Base-by-base conservation (phyloP, 1,139 yeast species). In the Diutina neorugosa region DNA sequence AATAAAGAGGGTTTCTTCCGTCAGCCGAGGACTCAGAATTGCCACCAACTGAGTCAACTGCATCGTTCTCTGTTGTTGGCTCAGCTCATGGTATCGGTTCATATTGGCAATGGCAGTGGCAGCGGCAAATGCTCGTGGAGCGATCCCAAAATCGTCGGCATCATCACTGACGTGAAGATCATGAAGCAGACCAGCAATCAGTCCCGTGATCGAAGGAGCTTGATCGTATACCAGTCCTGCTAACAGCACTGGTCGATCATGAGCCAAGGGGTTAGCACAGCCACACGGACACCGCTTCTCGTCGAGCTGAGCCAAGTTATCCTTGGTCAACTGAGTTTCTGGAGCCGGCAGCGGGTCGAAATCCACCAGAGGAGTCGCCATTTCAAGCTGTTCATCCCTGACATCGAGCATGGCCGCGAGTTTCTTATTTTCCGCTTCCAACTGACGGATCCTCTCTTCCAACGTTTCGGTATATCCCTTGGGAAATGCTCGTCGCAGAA, bases 41-140 rank as follows among this genome's bases (percentile, higher is more conserved):
- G 93, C 87, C 12, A 85, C 89, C 51, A 85, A 69, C 5, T 80
- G 76, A 0, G 91, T 84, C 55, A 85, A 69, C 60, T 69, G 62
- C 65, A 80, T 79, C 14, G 50, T 46, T 5, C 18, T 7, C 31
- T 46, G 50, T 12, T 25, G 37, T 57, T 77, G 76, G 55, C 77
- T 74, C 55, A 71, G 70, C 25, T 69, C 62, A 51, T 72, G 63
- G 54, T 68, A 69, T 43, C 71, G 74, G 55, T 76, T 77, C 77
- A 78, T 74, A 59, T 71, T 78, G 49, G 79, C 84, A 56, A 80
- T 71, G 8, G 87, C 83, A 50, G 87, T 80, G 2, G 89, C 89
- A 2, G 91, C 91, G 2, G 86, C 85, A 64, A 74, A 74, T 1
- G 89, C 81, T 4, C 89, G 91, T 0, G 93, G 91, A 0, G 91